Base-by-base conservation (phyloP, 148 eudicot species). In the Spergularia marina region DNA sequence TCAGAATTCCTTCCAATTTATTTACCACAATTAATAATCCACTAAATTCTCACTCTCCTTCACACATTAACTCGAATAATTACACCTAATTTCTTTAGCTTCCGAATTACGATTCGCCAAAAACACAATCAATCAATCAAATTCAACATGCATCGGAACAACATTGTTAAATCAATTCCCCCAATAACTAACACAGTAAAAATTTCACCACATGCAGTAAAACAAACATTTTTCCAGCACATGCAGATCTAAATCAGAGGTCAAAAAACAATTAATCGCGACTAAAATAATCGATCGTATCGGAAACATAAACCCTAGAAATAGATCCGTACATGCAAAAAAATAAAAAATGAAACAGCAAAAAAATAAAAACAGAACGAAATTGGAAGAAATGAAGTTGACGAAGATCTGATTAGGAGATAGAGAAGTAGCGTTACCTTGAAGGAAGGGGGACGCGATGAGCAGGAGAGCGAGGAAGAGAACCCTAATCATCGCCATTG, bases 381-480 rank as follows among this genome's bases (percentile, higher is more conserved):
- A 39, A 8, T 3, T 12, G 12, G 10, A 56, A 44, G 0, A 17
- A 23, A 9, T 12, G n/a, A 74, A 70, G 20, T 30, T 36, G 52
- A 65, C 2, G 4, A 67, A 64, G 81, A 76, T 73, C 81, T 41
- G 68, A 67, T 41, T 62, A 20, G 0, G 30, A 56, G 49, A 12
- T 53, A 61, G 53, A 14, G 70, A 83, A 61, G 70, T 49, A 23
- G 68, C 23, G 69, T 30, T 70, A 93, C 98, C 98, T 77, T 93
- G 94, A 53, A 88, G 86, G 39, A 87, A 82, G 6, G 91, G 88
- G 56, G 94, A 83, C 5, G 91, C 90, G 51, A 91, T 70, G 44
- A 91, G 85, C 67, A 93, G 87, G 21, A 93, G 77, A 53, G 94
- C 76, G 79, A 93, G 79, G 74, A 78, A 78, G 65, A 85, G 85